phyloP scores from a whole-genome alignment of 1,139 yeast species.

The Sugiyamaella castrensis region DNA sequence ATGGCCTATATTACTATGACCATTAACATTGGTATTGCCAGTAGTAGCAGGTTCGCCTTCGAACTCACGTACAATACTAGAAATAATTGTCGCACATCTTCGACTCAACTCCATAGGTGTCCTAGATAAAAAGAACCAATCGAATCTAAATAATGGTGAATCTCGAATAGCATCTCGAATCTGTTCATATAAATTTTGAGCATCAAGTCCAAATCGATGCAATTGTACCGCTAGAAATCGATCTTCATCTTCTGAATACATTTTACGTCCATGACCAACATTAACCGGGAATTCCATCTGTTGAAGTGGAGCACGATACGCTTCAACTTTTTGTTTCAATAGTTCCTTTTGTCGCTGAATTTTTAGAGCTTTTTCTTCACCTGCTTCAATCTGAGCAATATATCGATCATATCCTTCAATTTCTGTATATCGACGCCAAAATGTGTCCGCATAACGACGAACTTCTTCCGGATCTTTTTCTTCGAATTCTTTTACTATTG shows the following conservation, averaged over 20 bases:
- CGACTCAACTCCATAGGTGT: conserved; percentile 81
- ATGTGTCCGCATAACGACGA: conserved; percentile 59
- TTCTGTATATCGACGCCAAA: conserved; percentile 70
- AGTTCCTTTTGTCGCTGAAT: conserved; percentile 63
- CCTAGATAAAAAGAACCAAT: conserved; percentile 85
- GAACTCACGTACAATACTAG: conserved; percentile 75
- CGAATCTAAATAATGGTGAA: conserved; percentile 77
- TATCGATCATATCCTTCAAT: conserved; percentile 87
- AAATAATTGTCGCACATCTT: conserved; percentile 72
- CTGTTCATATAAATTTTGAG: conserved; percentile 67
- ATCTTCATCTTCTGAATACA: conserved; percentile 84
- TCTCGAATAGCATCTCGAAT: conserved; percentile 71
- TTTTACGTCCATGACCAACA: conserved; percentile 81
- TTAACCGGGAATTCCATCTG: conserved; percentile 77
- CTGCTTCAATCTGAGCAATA: conserved; percentile 78
- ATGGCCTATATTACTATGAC: conserved; percentile 13
- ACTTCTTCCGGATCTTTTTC: conserved; percentile 70
- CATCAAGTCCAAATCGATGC: conserved; percentile 70
- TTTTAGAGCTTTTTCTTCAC: conserved; percentile 75
- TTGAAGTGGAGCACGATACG: conserved; percentile 66
- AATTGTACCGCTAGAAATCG: conserved; percentile 72
- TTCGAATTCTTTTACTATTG: conserved; percentile 61
- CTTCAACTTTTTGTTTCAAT: conserved; percentile 60
- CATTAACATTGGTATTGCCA: conserved; percentile 15
- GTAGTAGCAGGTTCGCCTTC: conserved; percentile 39